A percentile compares a stretch with the other conserved stretches of the same genome.
Evolutionary conservation across 192 early-diverging fungal genomes (phyloP).

Genomic region (Backusella mclennaniae): DNA sequence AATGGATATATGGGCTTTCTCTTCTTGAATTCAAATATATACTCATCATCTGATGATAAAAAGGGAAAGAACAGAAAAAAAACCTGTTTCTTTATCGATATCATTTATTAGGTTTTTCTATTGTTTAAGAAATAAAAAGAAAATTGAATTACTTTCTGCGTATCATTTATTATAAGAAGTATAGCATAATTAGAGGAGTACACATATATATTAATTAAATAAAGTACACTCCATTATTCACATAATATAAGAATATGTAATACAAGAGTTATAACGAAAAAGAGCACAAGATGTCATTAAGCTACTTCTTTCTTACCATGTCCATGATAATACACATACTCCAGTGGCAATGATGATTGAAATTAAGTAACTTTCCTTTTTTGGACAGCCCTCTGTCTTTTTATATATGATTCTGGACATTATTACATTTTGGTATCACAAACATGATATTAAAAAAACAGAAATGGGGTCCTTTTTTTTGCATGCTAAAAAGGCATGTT

Average conservation of each 20-base stretch:
- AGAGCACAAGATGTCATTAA: background rate
- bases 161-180: background rate
- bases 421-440: no score
- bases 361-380: background rate
- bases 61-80: background rate
- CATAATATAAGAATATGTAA: background rate
- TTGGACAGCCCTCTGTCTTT: background rate
- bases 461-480: no score
- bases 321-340: no score
- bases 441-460: no score
- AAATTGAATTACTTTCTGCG: background rate
- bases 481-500: no score
- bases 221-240: background rate
- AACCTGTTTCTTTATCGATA: background rate
- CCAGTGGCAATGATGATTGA: background rate
- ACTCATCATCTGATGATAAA: background rate
- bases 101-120: background rate
- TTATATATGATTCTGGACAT: background rate
- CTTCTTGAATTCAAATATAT: background rate
- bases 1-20: background rate
- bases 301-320: background rate
- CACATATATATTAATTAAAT: background rate
- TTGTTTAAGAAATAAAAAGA: background rate
- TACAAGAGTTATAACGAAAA: background rate
- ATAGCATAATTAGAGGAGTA: background rate